A percentile compares a stretch with the other conserved stretches of the same genome.
Evolutionary conservation across 208 protist genomes (phyloP).

Genomic region (Leishmania tarentolae): DNA sequence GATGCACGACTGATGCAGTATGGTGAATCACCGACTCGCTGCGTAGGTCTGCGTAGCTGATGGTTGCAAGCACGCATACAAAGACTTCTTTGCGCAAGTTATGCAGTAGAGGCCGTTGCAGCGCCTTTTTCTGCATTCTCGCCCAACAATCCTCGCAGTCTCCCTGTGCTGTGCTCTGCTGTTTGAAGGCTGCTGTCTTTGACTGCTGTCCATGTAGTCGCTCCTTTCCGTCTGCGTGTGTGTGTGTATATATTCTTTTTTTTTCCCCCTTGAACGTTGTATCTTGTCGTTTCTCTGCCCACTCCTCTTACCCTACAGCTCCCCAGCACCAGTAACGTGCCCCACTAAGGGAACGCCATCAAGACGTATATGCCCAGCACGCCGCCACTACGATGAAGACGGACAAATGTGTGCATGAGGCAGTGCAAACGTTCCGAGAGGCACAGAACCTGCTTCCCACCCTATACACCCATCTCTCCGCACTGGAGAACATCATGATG

Average conservation of each 20-base stretch:
- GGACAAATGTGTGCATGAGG: slow-evolving; percentile 21
- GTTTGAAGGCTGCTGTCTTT: not conserved
- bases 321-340: not conserved
- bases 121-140: not conserved
- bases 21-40: not conserved
- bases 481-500: slow-evolving; percentile 54
- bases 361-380: not conserved
- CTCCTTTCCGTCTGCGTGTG: not conserved
- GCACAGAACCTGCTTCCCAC: slow-evolving; percentile 62
- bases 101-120: not conserved
- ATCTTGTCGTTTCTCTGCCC: not conserved
- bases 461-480: slow-evolving; percentile 45
- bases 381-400: slow-evolving; percentile 2
- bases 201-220: not conserved
- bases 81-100: not conserved
- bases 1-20: not conserved
- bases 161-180: not conserved
- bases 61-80: not conserved
- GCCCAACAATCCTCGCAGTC: not conserved
- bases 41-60: not conserved
- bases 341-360: not conserved
- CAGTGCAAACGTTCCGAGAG: slow-evolving; percentile 67
- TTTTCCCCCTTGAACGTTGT: not conserved
- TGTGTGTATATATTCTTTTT: not conserved
- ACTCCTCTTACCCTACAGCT: not conserved